Base-by-base conservation (phyloP, 2,329 filamentous ascomycete genomes). In the Penicillium frequentans region DNA sequence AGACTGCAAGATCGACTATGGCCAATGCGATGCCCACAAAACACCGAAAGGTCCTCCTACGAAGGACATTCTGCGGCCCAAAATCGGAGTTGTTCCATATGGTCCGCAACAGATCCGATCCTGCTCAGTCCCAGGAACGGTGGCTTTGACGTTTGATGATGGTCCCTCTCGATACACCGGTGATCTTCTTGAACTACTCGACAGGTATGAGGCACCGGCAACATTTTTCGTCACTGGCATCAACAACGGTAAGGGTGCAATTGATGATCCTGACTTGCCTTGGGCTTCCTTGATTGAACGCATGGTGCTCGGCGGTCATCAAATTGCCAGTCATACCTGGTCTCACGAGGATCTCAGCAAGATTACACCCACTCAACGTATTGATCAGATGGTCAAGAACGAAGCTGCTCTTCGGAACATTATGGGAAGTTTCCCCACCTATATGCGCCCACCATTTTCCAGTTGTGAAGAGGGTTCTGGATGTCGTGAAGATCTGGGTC, bases 121-220 rank as follows among this genome's bases (percentile, higher is more conserved):
- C 11, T 80, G 79, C 61, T 69, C 64, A 39, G 76, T 77, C n/a
- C 76, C 80, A 3, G 84, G 86, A 52, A 84, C 83, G 11, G 80
- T 90, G 64, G 87, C 87, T 19, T 70, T 90, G 54, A 89, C 86
- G 1, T 89, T 83, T 63, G 87, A 89, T 63, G 87, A 89, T 68
- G 87, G 87, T 1, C 87, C 86, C 23, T 83, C 83, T 61, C 71
- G 79, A 21, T 88, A 85, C 70, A 89, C 86, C 1, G 73, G 74
- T 42, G 81, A 86, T 58, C 79, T 90, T 13, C 77, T 89, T 13
- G 83, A 89, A 64, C 77, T 87, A 53, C 78, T 90, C 46, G 79
- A 80, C 57, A 77, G 74, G 26, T 86, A 87, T 66, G 75, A 81
- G 27, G 86, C 84, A 14, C 86, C 84, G 61, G 87, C 85, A 1